phyloP scores from a whole-genome alignment of 495 filamentous ascomycete species.

The Xylaria bambusicola region DNA sequence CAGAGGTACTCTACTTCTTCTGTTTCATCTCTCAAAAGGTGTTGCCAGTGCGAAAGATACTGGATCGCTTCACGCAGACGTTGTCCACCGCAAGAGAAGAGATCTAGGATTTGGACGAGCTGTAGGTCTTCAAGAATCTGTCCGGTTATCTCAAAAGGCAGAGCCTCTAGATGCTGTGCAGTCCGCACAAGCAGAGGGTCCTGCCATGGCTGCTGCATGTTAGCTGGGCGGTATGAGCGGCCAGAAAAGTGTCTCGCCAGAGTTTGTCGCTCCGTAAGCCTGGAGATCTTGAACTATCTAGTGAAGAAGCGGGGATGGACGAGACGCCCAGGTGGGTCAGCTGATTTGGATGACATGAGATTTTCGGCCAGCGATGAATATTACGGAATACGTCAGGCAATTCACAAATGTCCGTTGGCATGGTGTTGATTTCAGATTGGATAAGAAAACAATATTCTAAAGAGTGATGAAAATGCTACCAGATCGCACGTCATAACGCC shows the following conservation, averaged over 20 bases:
- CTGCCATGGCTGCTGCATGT: not conserved
- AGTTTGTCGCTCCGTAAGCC: too few relatives aligned
- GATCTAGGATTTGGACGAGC: constrained; percentile 9
- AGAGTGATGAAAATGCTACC: not conserved
- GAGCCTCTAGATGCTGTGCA: constrained; percentile 24
- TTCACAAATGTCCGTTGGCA: too few relatives aligned
- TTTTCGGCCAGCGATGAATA: not conserved
- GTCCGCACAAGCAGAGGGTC: constrained; percentile 5
- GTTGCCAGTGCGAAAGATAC: not conserved
- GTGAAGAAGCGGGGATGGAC: not conserved
- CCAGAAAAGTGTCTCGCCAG: not conserved
- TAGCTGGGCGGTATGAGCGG: not conserved
- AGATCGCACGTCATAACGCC: too few relatives aligned
- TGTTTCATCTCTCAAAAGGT: not conserved
- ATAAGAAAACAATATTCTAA: not conserved
- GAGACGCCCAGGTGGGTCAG: not conserved
- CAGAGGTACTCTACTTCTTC: constrained; percentile 13
- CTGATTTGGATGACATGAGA: too few relatives aligned
- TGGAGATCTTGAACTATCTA: not conserved
- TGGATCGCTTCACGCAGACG: not conserved
- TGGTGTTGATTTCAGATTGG: not conserved
- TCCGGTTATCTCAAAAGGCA: constrained; percentile 26
- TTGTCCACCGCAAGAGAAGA: not conserved
- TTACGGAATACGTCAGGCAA: too few relatives aligned
- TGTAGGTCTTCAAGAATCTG: constrained; percentile 22